phyloP scores from a whole-genome alignment of 202 grass and related monocot species.

The Carex arenaria region DNA sequence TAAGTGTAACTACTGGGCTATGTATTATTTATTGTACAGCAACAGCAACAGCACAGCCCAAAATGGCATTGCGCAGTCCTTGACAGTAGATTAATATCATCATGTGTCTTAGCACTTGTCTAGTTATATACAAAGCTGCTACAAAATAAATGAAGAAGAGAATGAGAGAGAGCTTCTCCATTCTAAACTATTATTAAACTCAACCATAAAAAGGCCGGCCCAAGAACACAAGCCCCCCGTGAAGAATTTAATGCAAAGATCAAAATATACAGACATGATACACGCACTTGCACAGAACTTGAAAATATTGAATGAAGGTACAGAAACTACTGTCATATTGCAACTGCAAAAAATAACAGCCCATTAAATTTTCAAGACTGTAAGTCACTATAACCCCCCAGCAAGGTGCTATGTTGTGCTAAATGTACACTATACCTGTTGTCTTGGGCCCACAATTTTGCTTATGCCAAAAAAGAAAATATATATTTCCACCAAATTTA shows the following conservation, averaged over 20 bases:
- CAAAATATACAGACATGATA: background rate
- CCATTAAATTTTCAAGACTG: background rate
- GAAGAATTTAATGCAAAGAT: constrained; percentile 26
- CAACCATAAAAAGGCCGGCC: background rate
- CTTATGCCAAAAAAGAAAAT: background rate
- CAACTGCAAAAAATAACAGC: constrained; percentile 12
- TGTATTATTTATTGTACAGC: background rate
- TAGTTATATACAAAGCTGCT: too few species aligned
- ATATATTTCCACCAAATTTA: background rate
- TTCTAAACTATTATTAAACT: background rate
- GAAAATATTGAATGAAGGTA: background rate
- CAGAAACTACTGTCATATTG: constrained; percentile 8
- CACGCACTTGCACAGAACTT: constrained; percentile 2
- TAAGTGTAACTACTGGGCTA: background rate
- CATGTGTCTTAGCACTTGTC: background rate
- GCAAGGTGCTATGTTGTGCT: background rate
- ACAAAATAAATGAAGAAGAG: background rate
- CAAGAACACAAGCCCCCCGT: constrained; percentile 22
- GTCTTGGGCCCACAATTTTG: background rate
- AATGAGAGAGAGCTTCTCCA: background rate
- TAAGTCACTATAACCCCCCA: background rate
- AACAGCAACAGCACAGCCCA: background rate
- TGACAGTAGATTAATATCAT: background rate
- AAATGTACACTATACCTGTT: constrained; percentile 1
- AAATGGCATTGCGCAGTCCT: background rate